Evolutionary conservation across 2,329 filamentous ascomycete species (phyloP), one percentile per base, ranked within the genome.

Genomic region (Mariannaea elegans): DNA sequence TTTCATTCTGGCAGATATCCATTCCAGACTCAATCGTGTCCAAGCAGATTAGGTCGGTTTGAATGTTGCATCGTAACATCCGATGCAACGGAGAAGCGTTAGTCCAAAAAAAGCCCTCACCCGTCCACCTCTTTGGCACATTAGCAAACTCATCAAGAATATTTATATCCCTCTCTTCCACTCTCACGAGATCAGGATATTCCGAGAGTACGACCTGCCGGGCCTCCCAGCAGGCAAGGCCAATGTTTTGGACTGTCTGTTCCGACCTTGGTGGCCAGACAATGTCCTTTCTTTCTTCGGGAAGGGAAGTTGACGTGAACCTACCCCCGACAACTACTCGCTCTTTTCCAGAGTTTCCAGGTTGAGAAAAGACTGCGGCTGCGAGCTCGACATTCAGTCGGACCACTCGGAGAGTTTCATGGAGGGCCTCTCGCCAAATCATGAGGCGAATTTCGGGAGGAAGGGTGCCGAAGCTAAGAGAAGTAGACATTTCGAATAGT

Each of bases 161-260:
- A 13, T 10, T 7, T 41, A 47, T n/a, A 7, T 46, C 34, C 10
- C 36, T n/a, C 23, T 48, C 48, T 36, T 58, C 31, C 4, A 59
- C 18, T 2, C 49, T 45, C 3, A 62, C 23, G 8, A 55, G 32
- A 23, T 62, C 38, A 2, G 59, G 59, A 12, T 47, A 62, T 12
- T 34, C n/a, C 3, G 19, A 16, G 2, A 55, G 32, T 13, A 50
- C 49, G 1, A 47, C 49, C 1, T 36, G 19, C n/a, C 59, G 56
- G 5, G 59, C 27, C 21, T 62, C 59, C 3, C 14, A 19, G 12
- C 59, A 55, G 3, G 44, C 38, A 8, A 47, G 27, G 27, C 59
- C n/a, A 7, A 62, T 36, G 3, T 24, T 27, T 12, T 50, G 24
- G 6, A 62, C 14, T 7, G 31, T 42, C 3, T 24, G 4, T n/a